Evolutionary conservation across 2,329 filamentous ascomycete genomes (phyloP), one percentile per base, ranked within the genome.

Genomic region (Aspergillus intermedius): DNA sequence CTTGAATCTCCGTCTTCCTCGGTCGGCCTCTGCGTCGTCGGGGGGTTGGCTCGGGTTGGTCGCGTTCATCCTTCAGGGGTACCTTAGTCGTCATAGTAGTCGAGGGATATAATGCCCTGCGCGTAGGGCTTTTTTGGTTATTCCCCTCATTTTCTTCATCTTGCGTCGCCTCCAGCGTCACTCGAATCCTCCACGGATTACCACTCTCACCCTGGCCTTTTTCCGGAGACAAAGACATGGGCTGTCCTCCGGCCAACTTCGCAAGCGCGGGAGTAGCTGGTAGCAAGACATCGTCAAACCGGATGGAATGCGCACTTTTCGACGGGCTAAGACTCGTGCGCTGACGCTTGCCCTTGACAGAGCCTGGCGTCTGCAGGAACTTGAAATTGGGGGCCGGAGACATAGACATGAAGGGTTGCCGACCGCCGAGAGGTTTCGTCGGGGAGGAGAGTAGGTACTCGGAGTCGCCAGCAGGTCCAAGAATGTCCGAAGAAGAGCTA

Each of bases 101-200:
- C 8, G 61, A 62, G 17, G 62, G 61, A 28, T 55, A 58, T 5
- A 55, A 50, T 32, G 61, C 60, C 57, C 65, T 71, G 51, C 60
- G 63, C 48, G 60, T 57, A 21, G 62, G 60, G 41, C 59, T 61
- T 17, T 49, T 60, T 40, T 60, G 53, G 42, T 66, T 61, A 30
- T 30, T 30, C 25, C 9, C 25, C 37, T 40, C 37, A 35, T 62
- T 55, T 32, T 63, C 65, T 28, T 68, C 69, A 34, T 73, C 71
- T 46, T 75, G 70, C 40, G 72, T 72, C 17, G 73, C 73, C 57
- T 75, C 72, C 32, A 75, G 66, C 0, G 73, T 75, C 21, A 75
- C 71, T 41, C 70, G 65, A 49, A 75, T 74, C 48, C 71, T 69
- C 73, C 73, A 75, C 23, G 73, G 73, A 54, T 72, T 75, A 12